A percentile compares a stretch with the other conserved stretches of the same genome.
phyloP scores from a whole-genome alignment of 2,329 filamentous ascomycete species.

The Colletotrichum simmondsii region DNA sequence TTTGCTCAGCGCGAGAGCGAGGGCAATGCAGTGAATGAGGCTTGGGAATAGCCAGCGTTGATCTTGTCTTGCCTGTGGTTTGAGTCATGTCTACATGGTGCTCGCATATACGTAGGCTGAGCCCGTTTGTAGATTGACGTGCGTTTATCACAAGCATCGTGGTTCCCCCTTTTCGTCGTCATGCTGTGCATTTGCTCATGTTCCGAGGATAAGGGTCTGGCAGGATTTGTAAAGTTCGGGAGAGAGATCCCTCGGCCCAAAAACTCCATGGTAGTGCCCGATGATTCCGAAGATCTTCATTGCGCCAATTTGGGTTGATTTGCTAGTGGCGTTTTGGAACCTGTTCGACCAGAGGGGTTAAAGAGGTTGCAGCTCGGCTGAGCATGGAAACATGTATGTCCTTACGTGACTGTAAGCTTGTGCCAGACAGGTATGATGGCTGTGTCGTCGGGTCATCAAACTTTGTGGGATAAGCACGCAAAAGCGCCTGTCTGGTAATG shows the following conservation, averaged over 20 bases:
- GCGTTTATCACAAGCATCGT: background rate
- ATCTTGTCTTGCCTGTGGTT: conserved; percentile 3
- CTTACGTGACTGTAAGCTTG: background rate
- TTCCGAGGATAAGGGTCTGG: background rate
- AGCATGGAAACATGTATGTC: background rate
- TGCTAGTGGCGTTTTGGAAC: background rate
- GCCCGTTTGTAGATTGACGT: background rate
- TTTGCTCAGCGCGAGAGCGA: background rate
- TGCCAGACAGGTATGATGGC: background rate
- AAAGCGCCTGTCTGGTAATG: background rate
- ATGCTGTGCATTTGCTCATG: background rate
- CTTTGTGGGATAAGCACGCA: background rate
- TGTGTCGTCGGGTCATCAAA: background rate
- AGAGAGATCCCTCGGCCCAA: background rate
- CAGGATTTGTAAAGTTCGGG: background rate
- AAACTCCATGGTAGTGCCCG: background rate
- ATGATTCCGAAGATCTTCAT: conserved; percentile 13
- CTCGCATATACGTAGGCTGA: conserved; percentile 1
- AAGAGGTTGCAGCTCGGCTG: conserved; percentile 9
- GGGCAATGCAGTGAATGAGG: conserved; percentile 6
- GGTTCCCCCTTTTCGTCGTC: background rate
- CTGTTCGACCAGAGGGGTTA: background rate
- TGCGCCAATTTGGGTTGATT: conserved; percentile 3
- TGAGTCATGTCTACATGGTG: conserved; percentile 23
- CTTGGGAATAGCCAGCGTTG: background rate